Evolutionary conservation across 768 basidiomycete genomes (phyloP), one percentile per base, ranked within the genome.

Genomic region (Hygrocybe coccinea): DNA sequence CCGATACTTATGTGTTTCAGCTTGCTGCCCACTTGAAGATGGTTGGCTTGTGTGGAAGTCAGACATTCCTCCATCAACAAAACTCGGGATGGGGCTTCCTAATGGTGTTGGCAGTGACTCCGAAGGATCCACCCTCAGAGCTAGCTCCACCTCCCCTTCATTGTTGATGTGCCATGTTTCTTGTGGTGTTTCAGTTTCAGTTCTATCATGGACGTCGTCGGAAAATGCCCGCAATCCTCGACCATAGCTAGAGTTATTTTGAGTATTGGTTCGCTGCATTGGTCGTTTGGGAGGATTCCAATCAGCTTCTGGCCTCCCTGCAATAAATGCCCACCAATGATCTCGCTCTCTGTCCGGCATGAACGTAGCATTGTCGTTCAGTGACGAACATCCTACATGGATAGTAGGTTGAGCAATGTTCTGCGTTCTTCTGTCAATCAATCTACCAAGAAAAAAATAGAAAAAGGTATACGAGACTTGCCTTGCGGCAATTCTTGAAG

Each of bases 271-370:
- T 56, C 35, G 70, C 61, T 58, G 54, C 59, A 71, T 78, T 22
- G 69, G 56, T 56, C 67, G 72, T 64, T 79, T 82, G 10, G 78
- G 74, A 19, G 79, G 75, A 63, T 78, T 79, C 89, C 89, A 91
- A 39, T 79, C 82, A 33, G 77, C 74, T 63, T 82, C 80, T n/a
- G 87, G 83, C 59, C 74, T 74, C 34, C 89, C 90, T 44, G 81
- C 73, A 5, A 92, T 69, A 60, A 84, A 92, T 14, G 79, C 77
- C 90, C 90, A 91, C 90, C 90, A 92, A 15, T 74, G 69, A 59
- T 89, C 86, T 54, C 90, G 77, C 56, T 88, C 83, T 64, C 79
- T 85, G 49, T 87, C 84, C 22, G 89, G 89, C 57, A 89, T 78
- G 39, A 76, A 55, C 58, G 71, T 78, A 14, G 57, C 67, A 44